phyloP scores from a whole-genome alignment of 192 early-diverging fungal genomes.

The Rhizophagus clarus region DNA sequence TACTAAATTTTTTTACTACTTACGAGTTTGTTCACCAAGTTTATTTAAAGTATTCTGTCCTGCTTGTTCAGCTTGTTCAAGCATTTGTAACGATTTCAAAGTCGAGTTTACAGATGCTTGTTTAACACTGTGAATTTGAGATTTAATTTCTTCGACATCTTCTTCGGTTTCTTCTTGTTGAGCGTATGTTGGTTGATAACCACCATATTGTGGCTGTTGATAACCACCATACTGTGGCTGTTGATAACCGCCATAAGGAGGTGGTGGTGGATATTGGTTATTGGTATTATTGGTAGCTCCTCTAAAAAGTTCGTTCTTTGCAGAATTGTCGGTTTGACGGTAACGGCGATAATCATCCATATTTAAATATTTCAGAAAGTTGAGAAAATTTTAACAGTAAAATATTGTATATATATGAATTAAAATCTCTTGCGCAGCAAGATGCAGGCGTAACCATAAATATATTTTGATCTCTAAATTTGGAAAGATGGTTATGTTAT shows the following conservation, averaged over 20 bases:
- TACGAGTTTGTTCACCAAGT: conserved; percentile 66
- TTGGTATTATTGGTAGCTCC: conserved; percentile 10
- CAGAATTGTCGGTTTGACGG: background rate
- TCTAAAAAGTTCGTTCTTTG: conserved; percentile 14
- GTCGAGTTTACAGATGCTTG: conserved; percentile 70
- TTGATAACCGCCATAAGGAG: too few species aligned
- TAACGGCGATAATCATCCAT: conserved; percentile 31
- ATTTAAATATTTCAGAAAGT: background rate
- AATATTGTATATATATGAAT: too few species aligned
- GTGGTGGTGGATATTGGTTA: background rate
- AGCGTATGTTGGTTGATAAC: conserved; percentile 24
- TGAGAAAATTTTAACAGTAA: background rate
- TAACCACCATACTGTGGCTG: background rate
- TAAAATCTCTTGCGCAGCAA: too few species aligned
- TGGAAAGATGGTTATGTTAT: too few species aligned
- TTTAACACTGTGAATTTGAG: conserved; percentile 63
- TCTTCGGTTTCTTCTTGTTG: conserved; percentile 60
- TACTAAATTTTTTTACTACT: background rate
- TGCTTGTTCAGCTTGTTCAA: conserved; percentile 61
- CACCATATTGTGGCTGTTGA: conserved; percentile 22
- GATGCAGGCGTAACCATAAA: too few species aligned
- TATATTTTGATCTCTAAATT: too few species aligned
- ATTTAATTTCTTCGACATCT: conserved; percentile 61
- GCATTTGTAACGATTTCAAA: conserved; percentile 61
- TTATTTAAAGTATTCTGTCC: conserved; percentile 64